Percentiles rank a stretch among this genome's conserved stretches.
These are phyloP conservation scores for Cordyceps javanica DNA, from an alignment of 2,329 filamentous ascomycete species.

Conservation along the genomic window DNA sequence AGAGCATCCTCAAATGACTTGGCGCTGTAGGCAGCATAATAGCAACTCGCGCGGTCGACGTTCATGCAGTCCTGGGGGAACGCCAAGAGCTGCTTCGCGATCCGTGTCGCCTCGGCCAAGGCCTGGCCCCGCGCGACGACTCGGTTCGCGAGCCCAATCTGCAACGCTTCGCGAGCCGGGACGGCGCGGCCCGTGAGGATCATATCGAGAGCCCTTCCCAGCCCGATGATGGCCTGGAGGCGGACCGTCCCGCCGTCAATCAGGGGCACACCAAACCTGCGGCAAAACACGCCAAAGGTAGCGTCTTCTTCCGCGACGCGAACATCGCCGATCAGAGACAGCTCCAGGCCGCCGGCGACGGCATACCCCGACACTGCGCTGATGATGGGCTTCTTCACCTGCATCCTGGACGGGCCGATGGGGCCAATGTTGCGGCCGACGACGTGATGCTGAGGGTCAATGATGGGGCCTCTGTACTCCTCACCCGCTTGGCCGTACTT, in stretches of 20 bases:
- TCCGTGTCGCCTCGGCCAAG: slow-evolving; percentile 38
- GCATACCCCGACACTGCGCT: slow-evolving; percentile 45
- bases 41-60: slow-evolving; percentile 39
- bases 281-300: slow-evolving; percentile 49
- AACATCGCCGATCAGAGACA: slow-evolving; percentile 46
- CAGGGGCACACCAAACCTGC: slow-evolving; percentile 31
- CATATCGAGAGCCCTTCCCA: slow-evolving; percentile 49
- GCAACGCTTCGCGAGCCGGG: slow-evolving; percentile 40
- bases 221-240: slow-evolving; percentile 42
- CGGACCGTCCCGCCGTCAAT: slow-evolving; percentile 28
- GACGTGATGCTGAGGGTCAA: slow-evolving; percentile 12
- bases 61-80: slow-evolving; percentile 50
- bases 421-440: slow-evolving; percentile 29
- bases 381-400: slow-evolving; percentile 45
- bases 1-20: slow-evolving; percentile 44
- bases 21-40: slow-evolving; percentile 45
- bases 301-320: slow-evolving; percentile 47
- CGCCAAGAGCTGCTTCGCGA: slow-evolving; percentile 39
- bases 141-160: slow-evolving; percentile 46
- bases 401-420: slow-evolving; percentile 45
- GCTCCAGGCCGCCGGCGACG: slow-evolving; percentile 46
- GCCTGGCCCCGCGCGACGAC: slow-evolving; percentile 44
- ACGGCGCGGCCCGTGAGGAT: slow-evolving; percentile 48
- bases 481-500: slow-evolving; percentile 12
- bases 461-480: slow-evolving; percentile 2